Conservation (phyloP, 2,329 filamentous ascomycete species). For the Sarocladiaceae sp. region DNA sequence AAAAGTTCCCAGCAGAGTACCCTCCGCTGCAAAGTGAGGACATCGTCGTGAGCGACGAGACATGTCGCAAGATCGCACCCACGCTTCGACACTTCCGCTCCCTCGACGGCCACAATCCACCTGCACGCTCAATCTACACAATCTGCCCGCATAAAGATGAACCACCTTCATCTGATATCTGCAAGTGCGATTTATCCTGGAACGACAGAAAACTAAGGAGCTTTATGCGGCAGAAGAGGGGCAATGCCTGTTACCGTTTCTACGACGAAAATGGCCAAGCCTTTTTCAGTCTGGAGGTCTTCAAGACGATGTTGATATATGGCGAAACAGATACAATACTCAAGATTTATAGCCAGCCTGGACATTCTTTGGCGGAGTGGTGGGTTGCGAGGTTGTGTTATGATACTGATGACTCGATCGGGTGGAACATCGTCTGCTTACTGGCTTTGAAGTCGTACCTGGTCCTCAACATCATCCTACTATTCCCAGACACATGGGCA, state of each 20-base stretch:
- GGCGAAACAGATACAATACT: slow-evolving; percentile 20
- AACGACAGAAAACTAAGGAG: slow-evolving; percentile 15
- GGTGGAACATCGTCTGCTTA: slow-evolving; percentile 15
- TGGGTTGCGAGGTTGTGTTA: slow-evolving; percentile 11
- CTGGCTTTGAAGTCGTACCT: slow-evolving; percentile 17
- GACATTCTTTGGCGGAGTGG: slow-evolving; percentile 13
- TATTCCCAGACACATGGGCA: slow-evolving; percentile 14
- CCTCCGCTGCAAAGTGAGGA: background rate
- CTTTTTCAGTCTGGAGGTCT: slow-evolving; percentile 18
- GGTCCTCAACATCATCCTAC: slow-evolving; percentile 17
- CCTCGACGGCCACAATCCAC: background rate
- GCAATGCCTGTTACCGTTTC: slow-evolving; percentile 15
- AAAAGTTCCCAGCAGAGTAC: slow-evolving; percentile 10
- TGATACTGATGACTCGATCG: slow-evolving; percentile 8
- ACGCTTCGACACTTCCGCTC: background rate
- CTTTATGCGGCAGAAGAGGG: slow-evolving; percentile 13
- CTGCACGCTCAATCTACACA: background rate
- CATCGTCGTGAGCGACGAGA: background rate
- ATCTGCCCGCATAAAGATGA: background rate
- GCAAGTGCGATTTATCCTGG: slow-evolving; percentile 13
- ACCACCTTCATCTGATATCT: background rate
- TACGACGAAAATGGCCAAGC: slow-evolving; percentile 10
- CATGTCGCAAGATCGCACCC: background rate
- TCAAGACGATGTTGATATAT: slow-evolving; percentile 19
- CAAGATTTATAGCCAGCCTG: slow-evolving; percentile 14